Evolutionary conservation across 2,329 filamentous ascomycete species (phyloP).

Genomic region (Thielaviopsis punctulata): DNA sequence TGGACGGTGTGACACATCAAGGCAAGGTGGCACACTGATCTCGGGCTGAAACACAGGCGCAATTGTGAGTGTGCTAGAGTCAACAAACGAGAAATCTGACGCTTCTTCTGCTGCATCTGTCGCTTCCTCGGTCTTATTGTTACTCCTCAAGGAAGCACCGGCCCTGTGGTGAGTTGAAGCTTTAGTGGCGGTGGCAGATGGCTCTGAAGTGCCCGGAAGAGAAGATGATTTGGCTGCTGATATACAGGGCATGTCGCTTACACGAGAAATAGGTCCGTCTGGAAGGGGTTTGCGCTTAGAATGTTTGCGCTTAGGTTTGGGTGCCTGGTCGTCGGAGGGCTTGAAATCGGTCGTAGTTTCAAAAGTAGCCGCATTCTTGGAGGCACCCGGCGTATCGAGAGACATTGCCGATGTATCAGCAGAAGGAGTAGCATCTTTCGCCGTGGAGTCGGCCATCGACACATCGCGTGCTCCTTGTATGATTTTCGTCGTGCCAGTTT

Average conservation of each 20-base stretch:
- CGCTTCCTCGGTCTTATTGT: neutral
- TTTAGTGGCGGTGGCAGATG: neutral
- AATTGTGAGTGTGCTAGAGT: neutral
- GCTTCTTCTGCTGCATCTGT: neutral
- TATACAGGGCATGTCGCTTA: neutral
- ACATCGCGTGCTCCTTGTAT: neutral
- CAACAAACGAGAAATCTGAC: neutral
- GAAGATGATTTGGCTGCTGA: neutral
- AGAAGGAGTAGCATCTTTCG: neutral
- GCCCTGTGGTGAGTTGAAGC: neutral
- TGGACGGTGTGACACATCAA: neutral
- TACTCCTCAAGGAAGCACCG: neutral
- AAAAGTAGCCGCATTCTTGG: neutral
- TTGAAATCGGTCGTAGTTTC: no score
- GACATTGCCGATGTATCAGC: neutral
- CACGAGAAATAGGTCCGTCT: neutral
- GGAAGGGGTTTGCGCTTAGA: slow-evolving; percentile 1
- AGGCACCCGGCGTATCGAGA: neutral
- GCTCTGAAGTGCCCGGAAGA: neutral
- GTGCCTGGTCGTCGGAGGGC: neutral
- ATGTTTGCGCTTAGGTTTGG: slow-evolving; percentile 5
- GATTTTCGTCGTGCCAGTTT: neutral
- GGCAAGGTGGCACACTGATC: neutral
- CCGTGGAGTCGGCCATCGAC: neutral
- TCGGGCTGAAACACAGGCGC: neutral